A percentile compares a stretch with the other conserved stretches of the same genome.
Conservation (phyloP, 306 rosid genomes). For the Quercus variabilis region DNA sequence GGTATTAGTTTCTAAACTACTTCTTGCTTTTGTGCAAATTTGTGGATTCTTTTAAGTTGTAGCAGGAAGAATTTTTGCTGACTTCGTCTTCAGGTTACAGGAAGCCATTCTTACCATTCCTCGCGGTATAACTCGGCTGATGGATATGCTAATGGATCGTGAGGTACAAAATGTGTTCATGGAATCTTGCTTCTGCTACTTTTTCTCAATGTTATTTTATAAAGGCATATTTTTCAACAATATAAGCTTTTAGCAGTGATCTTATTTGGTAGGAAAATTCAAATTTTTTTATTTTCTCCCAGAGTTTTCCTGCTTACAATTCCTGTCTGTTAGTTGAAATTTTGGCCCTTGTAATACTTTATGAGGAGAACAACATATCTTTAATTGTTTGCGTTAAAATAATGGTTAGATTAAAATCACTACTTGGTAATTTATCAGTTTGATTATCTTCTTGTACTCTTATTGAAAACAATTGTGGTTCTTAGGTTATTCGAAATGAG, state of each 20-base stretch:
- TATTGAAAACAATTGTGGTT: constrained; percentile 18
- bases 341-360: not conserved
- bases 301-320: not conserved
- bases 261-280: not conserved
- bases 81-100: constrained; percentile 74
- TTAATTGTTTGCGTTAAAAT: not conserved
- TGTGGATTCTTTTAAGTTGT: constrained; percentile 9
- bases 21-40: constrained; percentile 16
- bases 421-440: no score
- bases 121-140: constrained; percentile 82
- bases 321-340: not conserved
- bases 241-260: not conserved
- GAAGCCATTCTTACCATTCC: constrained; percentile 93
- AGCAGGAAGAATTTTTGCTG: constrained; percentile 29
- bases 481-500: constrained; percentile 90
- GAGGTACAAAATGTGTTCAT: constrained; percentile 56
- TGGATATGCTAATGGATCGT: constrained; percentile 99
- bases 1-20: constrained; percentile 46
- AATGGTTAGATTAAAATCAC: no score
- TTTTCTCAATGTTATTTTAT: not conserved
- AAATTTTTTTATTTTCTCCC: not conserved
- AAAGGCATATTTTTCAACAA: not conserved
- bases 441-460: no score
- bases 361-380: not conserved
- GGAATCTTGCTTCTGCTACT: constrained; percentile 1